Percentiles rank a stretch among this genome's conserved stretches.
These are phyloP conservation scores for Nemania sp. DNA, from an alignment of 2,329 filamentous ascomycete genomes.

Conservation along the genomic window DNA sequence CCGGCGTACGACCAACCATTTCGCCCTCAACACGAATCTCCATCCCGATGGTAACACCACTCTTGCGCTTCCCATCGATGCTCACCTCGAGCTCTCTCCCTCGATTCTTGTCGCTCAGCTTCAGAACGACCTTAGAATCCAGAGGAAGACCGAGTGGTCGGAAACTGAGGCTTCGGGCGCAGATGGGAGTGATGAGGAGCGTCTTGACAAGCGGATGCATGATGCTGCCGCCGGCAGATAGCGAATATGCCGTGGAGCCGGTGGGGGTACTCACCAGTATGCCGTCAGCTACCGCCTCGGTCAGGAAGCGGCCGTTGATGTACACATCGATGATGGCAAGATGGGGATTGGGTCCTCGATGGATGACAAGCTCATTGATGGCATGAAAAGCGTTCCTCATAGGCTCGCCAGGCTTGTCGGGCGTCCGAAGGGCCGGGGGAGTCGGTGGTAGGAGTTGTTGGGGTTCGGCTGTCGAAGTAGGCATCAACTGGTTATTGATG, in stretches of 20 bases:
- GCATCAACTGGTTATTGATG: conserved; percentile 57
- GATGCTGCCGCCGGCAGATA: conserved; percentile 91
- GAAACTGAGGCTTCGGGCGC: conserved; percentile 88
- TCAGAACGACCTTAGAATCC: conserved; percentile 80
- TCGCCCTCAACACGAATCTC: conserved; percentile 91
- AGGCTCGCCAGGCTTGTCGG: conserved; percentile 19
- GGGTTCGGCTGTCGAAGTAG: conserved; percentile 51
- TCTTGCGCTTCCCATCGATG: conserved; percentile 73
- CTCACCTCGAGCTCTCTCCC: conserved; percentile 77
- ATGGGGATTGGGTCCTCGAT: conserved; percentile 87
- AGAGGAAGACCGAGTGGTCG: conserved; percentile 86
- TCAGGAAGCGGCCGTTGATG: conserved; percentile 85
- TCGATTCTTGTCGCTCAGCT: conserved; percentile 78
- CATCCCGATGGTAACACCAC: conserved; percentile 71
- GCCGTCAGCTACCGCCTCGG: conserved; percentile 91
- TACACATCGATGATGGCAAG: conserved; percentile 90
- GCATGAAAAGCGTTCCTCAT: conserved; percentile 60
- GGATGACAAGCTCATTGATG: conserved; percentile 94
- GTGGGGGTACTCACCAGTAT: conserved; percentile 94
- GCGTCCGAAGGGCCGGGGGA: conserved; percentile 12
- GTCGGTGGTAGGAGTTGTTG: conserved; percentile 42
- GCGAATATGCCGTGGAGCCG: conserved; percentile 90
- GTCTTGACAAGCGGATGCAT: conserved; percentile 91
- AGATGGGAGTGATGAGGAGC: conserved; percentile 90
- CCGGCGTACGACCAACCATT: conserved; percentile 60